Evolutionary conservation across 1,284 basidiomycete genomes (phyloP).

Genomic region (Cronartium quercuum): DNA sequence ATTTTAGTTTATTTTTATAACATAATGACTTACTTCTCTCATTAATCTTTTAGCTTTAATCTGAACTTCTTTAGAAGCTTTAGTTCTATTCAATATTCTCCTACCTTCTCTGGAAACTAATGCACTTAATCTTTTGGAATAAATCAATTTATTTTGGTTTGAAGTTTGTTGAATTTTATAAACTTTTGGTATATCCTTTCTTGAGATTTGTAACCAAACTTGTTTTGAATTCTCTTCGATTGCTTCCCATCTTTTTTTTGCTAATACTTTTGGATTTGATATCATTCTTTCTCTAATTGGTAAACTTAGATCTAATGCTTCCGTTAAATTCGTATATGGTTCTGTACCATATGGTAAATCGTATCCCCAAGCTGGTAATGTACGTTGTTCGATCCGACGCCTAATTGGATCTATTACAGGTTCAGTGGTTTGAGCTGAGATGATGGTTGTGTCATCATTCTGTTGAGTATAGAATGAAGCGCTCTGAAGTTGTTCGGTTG

Average conservation of each 20-base stretch:
- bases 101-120: slow-evolving; percentile 73
- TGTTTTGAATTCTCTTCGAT: slow-evolving; percentile 48
- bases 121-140: slow-evolving; percentile 70
- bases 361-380: slow-evolving; percentile 32
- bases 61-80: slow-evolving; percentile 79
- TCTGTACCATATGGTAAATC: slow-evolving; percentile 35
- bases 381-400: slow-evolving; percentile 10
- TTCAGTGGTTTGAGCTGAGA: background rate
- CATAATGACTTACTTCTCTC: slow-evolving; percentile 53
- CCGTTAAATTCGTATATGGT: slow-evolving; percentile 19
- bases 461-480: background rate
- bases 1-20: slow-evolving; percentile 22
- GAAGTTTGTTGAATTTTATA: slow-evolving; percentile 47
- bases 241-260: slow-evolving; percentile 37
- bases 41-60: slow-evolving; percentile 79
- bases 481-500: background rate
- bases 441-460: background rate
- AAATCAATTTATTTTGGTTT: slow-evolving; percentile 51
- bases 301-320: slow-evolving; percentile 23
- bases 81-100: slow-evolving; percentile 70
- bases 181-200: slow-evolving; percentile 49
- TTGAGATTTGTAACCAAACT: slow-evolving; percentile 49
- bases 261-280: slow-evolving; percentile 35
- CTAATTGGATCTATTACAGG: slow-evolving; percentile 9
- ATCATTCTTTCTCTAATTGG: slow-evolving; percentile 22